These are phyloP conservation scores for Salix viminalis DNA, from an alignment of 345 rosid species.

Conservation along the genomic window DNA sequence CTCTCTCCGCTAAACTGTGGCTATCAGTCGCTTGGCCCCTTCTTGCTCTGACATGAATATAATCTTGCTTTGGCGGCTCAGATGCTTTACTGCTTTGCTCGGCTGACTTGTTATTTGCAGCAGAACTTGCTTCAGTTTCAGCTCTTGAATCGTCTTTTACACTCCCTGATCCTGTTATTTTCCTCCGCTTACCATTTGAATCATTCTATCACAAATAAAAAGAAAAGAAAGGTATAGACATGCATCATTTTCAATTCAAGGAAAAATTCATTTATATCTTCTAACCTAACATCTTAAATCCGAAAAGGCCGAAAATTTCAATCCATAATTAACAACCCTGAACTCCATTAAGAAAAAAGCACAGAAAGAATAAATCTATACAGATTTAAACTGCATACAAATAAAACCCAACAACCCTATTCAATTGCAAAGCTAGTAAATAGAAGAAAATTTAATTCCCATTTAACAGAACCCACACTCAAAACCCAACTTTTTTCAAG, in stretches of 20 bases:
- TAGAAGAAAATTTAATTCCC: background rate
- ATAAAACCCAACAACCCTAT: too few species aligned
- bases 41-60: constrained; percentile 30
- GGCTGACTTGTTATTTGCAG: constrained; percentile 5
- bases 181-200: constrained; percentile 18
- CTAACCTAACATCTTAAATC: background rate
- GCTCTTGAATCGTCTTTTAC: constrained; percentile 7
- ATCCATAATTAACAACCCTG: background rate
- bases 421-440: background rate
- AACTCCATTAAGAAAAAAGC: background rate
- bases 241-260: background rate
- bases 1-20: constrained; percentile 37
- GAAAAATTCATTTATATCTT: background rate
- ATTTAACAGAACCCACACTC: background rate
- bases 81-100: constrained; percentile 11
- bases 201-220: constrained; percentile 19
- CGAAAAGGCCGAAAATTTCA: background rate
- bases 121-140: constrained; percentile 21
- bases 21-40: constrained; percentile 39
- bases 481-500: background rate
- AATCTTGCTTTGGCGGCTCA: constrained; percentile 27
- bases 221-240: background rate
- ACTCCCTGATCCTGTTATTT: constrained; percentile 7
- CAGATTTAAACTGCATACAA: background rate
- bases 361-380: background rate